These are phyloP conservation scores for Lepidium africanum DNA, from an alignment of 345 rosid species.

Conservation along the genomic window DNA sequence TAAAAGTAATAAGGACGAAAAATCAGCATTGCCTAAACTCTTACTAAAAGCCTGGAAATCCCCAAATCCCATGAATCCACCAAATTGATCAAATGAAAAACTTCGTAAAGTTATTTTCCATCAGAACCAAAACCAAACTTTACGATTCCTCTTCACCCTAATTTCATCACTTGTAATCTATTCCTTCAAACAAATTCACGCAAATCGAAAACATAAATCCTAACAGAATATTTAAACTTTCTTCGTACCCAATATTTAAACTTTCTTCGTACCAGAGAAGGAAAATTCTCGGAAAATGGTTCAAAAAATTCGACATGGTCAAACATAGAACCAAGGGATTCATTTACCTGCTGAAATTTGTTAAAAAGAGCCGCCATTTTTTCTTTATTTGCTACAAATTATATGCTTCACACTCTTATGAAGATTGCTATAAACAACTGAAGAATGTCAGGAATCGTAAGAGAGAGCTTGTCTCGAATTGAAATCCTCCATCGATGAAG, in stretches of 20 bases:
- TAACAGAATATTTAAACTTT: not conserved
- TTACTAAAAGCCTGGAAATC: slow-evolving; percentile 1
- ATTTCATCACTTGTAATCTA: not conserved
- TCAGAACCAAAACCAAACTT: not conserved
- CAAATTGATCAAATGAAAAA: not conserved
- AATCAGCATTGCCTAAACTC: not conserved
- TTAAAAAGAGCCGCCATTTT: slow-evolving; percentile 31
- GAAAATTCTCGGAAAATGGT: not conserved
- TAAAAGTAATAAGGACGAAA: not conserved
- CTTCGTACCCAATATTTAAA: not conserved
- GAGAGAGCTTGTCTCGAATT: not conserved
- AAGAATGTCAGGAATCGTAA: not conserved
- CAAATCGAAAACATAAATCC: not conserved
- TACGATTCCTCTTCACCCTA: slow-evolving; percentile 3
- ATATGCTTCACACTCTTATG: not conserved
- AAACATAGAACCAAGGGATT: slow-evolving; percentile 13
- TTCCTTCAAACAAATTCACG: not conserved
- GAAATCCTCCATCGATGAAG: slow-evolving; percentile 6
- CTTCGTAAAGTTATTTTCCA: not conserved
- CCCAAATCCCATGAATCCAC: not conserved
- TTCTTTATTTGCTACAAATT: not conserved
- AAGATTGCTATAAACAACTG: not conserved
- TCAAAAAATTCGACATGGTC: not conserved
- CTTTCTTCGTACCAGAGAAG: not conserved
- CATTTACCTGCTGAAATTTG: slow-evolving; percentile 27